Percentiles rank a stretch among this genome's conserved stretches.
Conservation (phyloP, 768 basidiomycete genomes). For the Kwoniella sp. region DNA sequence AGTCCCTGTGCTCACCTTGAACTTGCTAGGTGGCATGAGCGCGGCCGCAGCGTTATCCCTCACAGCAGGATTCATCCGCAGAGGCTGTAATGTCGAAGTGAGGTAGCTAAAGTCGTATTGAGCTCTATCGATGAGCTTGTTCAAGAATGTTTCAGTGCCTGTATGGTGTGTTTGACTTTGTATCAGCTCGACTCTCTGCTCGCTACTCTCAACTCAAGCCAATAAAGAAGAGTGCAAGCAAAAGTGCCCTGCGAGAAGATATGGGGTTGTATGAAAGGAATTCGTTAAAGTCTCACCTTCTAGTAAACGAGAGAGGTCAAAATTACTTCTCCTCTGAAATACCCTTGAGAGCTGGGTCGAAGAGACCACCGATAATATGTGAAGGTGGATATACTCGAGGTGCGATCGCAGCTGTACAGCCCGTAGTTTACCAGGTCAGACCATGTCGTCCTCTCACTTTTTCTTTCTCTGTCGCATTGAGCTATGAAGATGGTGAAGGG, state of each 20-base stretch:
- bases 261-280: neutral
- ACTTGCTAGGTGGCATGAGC: constrained; percentile 76
- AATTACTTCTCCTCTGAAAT: constrained; percentile 87
- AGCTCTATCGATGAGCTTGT: constrained; percentile 68
- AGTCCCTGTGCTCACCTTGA: constrained; percentile 63
- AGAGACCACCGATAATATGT: constrained; percentile 87
- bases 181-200: constrained; percentile 1
- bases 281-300: no score
- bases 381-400: constrained; percentile 91
- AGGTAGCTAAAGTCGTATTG: constrained; percentile 80
- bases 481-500: neutral
- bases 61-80: constrained; percentile 70
- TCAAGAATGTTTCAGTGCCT: constrained; percentile 83
- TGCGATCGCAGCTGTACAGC: constrained; percentile 93
- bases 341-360: constrained; percentile 78
- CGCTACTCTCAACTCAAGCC: no score
- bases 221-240: no score
- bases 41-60: constrained; percentile 76
- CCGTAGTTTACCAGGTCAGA: no score
- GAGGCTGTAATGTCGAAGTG: constrained; percentile 76
- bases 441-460: no score
- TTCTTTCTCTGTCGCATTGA: no score
- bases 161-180: neutral
- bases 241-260: no score
- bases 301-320: constrained; percentile 66